phyloP scores from a whole-genome alignment of 1,284 basidiomycete genomes.

The Microbotryum intermedium region DNA sequence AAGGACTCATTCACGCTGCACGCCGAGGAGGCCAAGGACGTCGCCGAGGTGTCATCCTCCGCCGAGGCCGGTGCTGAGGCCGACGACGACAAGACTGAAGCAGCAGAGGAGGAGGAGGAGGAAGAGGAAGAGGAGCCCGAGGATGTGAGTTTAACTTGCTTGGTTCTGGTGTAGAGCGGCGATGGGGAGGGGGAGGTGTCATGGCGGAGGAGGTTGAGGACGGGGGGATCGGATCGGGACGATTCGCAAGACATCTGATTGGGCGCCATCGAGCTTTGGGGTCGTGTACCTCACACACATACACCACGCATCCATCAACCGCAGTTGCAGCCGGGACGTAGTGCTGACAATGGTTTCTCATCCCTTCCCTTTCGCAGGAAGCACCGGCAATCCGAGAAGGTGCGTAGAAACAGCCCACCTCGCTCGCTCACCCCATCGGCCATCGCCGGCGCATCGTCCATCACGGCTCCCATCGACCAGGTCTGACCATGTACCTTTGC shows the following conservation, averaged over 20 bases:
- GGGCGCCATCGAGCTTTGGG: neutral
- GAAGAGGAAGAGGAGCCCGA: constrained; percentile 35
- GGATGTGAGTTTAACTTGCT: constrained; percentile 24
- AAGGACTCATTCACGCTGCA: neutral
- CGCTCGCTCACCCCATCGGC: neutral
- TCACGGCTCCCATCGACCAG: neutral
- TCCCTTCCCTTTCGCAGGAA: neutral
- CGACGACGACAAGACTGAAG: constrained; percentile 10
- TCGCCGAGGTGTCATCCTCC: constrained; percentile 7
- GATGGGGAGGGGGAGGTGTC: neutral
- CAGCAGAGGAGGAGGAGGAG: constrained; percentile 25
- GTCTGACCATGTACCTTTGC: neutral
- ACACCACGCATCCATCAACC: neutral
- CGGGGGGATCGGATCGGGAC: neutral
- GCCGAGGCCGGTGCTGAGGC: constrained; percentile 16
- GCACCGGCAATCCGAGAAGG: constrained; percentile 30
- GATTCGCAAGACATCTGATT: neutral
- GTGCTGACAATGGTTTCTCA: neutral
- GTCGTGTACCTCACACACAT: too few relatives aligned
- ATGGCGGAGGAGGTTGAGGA: too few relatives aligned
- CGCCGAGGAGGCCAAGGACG: constrained; percentile 20
- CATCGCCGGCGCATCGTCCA: neutral
- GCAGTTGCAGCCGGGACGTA: too few relatives aligned
- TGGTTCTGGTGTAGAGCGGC: neutral
- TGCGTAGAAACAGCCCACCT: constrained; percentile 1